Conservation (phyloP, 2,329 filamentous ascomycete genomes). For the Daldinia sp. region DNA sequence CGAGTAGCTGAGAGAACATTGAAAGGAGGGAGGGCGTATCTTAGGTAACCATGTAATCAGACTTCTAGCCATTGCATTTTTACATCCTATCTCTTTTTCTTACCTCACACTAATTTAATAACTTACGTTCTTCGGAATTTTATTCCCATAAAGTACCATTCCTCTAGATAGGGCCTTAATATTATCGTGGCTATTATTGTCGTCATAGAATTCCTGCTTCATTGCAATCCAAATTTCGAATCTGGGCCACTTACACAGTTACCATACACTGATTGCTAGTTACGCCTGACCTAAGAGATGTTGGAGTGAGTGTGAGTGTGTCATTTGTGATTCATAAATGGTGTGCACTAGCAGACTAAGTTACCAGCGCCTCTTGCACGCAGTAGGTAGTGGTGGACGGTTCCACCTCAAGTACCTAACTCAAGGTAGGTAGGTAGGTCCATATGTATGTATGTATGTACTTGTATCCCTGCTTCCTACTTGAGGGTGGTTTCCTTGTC, state of each 20-base stretch:
- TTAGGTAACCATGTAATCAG: constrained; percentile 1
- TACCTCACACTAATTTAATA: background rate
- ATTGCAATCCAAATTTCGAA: background rate
- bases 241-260: background rate
- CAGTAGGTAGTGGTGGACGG: constrained; percentile 18
- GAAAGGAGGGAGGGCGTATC: background rate
- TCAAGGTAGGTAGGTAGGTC: too few species aligned
- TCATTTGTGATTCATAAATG: constrained; percentile 29
- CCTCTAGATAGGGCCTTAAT: background rate
- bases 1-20: constrained; percentile 16
- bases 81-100: background rate
- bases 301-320: constrained; percentile 23
- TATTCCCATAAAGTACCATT: background rate
- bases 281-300: constrained; percentile 13
- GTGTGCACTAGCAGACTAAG: constrained; percentile 35
- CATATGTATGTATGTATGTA: too few species aligned
- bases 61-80: background rate
- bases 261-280: background rate
- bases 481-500: constrained; percentile 15
- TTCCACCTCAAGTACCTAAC: constrained; percentile 23
- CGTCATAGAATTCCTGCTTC: constrained; percentile 15
- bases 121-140: background rate
- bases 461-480: background rate
- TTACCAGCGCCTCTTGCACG: constrained; percentile 12
- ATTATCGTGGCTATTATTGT: background rate